Percentiles rank a stretch among this genome's conserved stretches.
These are phyloP conservation scores for Clarireedia hainanense DNA, from an alignment of 2,329 filamentous ascomycete species.

Conservation along the genomic window DNA sequence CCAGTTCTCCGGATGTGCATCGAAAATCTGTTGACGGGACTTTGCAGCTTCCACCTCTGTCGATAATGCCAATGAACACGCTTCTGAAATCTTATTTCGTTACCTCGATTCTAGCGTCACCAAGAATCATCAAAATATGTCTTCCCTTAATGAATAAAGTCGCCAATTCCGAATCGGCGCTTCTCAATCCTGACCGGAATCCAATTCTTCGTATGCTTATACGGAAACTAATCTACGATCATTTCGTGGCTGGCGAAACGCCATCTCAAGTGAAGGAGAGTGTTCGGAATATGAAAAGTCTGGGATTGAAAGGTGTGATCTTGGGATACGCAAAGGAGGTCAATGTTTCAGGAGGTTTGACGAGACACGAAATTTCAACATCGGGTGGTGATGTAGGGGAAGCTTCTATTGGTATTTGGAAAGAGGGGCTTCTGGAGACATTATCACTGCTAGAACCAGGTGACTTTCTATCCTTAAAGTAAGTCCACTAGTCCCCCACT, in stretches of 20 bases:
- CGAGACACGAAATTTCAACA: neutral
- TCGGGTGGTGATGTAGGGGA: conserved; percentile 1
- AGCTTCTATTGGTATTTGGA: conserved; percentile 32
- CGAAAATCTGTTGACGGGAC: neutral
- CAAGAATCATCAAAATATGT: conserved; percentile 6
- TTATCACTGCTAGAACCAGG: conserved; percentile 43
- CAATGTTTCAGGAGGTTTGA: neutral
- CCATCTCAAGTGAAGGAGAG: conserved; percentile 57
- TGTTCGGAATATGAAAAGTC: conserved; percentile 54
- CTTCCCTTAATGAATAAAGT: conserved; percentile 6
- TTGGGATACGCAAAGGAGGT: conserved; percentile 77
- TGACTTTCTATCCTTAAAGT: conserved; percentile 46
- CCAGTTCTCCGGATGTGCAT: neutral
- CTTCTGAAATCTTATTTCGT: conserved; percentile 7
- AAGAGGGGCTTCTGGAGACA: conserved; percentile 44
- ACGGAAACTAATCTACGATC: conserved; percentile 76
- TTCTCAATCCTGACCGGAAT: conserved; percentile 55
- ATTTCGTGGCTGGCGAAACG: conserved; percentile 79
- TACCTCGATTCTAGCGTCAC: conserved; percentile 10
- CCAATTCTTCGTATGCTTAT: conserved; percentile 58
- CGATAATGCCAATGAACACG: conserved; percentile 10
- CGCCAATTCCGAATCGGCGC: conserved; percentile 1
- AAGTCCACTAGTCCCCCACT: conserved; percentile 15
- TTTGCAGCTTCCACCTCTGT: conserved; percentile 5
- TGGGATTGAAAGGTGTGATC: conserved; percentile 76